A percentile compares a stretch with the other conserved stretches of the same genome.
These are phyloP conservation scores for Nakazawaea wyomingensis DNA, from an alignment of 805 yeast genomes.

Conservation along the genomic window DNA sequence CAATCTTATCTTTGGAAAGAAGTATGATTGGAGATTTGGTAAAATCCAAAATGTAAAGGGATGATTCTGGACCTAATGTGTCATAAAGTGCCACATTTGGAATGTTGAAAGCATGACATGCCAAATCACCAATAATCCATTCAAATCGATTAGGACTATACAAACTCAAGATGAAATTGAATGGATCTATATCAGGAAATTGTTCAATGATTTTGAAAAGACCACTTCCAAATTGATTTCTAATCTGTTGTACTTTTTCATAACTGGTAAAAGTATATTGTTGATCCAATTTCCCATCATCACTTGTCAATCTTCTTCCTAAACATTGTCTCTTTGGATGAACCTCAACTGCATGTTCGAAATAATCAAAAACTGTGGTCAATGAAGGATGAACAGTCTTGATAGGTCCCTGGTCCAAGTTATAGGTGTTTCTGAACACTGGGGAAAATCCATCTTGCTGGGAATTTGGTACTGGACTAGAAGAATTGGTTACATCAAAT, in stretches of 20 bases:
- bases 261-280: slow-evolving; percentile 40
- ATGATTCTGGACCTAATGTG: slow-evolving; percentile 53
- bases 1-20: slow-evolving; percentile 47
- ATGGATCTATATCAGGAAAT: slow-evolving; percentile 11
- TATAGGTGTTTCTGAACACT: slow-evolving; percentile 5
- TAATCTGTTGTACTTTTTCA: slow-evolving; percentile 34
- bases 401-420: neutral
- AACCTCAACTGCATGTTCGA: slow-evolving; percentile 24
- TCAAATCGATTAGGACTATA: slow-evolving; percentile 57
- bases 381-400: slow-evolving; percentile 28
- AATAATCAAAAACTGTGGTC: slow-evolving; percentile 33
- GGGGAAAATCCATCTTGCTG: slow-evolving; percentile 8
- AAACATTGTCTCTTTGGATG: slow-evolving; percentile 29
- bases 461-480: neutral
- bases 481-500: neutral
- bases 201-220: slow-evolving; percentile 34
- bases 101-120: slow-evolving; percentile 53
- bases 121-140: slow-evolving; percentile 69
- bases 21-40: slow-evolving; percentile 58
- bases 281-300: slow-evolving; percentile 33
- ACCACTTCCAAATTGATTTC: slow-evolving; percentile 53
- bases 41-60: slow-evolving; percentile 55
- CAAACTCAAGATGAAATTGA: slow-evolving; percentile 47
- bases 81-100: slow-evolving; percentile 53
- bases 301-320: slow-evolving; percentile 29